Evolutionary conservation across 1,139 yeast species (phyloP).

Genomic region (Candida sp.): DNA sequence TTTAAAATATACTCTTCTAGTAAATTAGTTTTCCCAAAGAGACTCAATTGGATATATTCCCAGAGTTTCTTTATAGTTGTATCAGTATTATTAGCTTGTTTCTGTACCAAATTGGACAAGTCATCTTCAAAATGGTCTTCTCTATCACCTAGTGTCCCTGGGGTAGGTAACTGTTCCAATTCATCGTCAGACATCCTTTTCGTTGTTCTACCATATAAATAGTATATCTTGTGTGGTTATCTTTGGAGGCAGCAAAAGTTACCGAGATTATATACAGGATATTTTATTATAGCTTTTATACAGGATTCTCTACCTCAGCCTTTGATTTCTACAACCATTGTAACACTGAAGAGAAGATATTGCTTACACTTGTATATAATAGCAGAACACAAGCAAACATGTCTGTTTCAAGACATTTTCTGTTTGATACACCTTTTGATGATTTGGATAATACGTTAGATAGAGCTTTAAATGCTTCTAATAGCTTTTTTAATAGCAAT

Average conservation of each 20-base stretch:
- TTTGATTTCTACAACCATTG: not conserved
- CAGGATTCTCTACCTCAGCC: too few relatives aligned
- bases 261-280: not conserved
- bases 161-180: slow-evolving; percentile 9
- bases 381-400: slow-evolving; percentile 2
- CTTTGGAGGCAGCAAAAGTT: too few relatives aligned
- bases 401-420: slow-evolving; percentile 13
- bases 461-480: slow-evolving; percentile 40
- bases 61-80: slow-evolving; percentile 19
- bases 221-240: not conserved
- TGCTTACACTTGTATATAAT: too few relatives aligned
- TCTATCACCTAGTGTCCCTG: slow-evolving; percentile 9
- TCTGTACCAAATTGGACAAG: slow-evolving; percentile 6
- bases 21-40: slow-evolving; percentile 21
- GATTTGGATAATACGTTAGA: slow-evolving; percentile 44
- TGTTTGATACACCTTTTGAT: slow-evolving; percentile 31
- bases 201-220: not conserved
- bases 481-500: slow-evolving; percentile 17
- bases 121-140: slow-evolving; percentile 5
- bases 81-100: slow-evolving; percentile 16
- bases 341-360: not conserved
- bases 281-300: too few relatives aligned
- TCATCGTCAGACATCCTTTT: slow-evolving; percentile 9
- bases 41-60: slow-evolving; percentile 23
- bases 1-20: slow-evolving; percentile 38